A percentile compares a stretch with the other conserved stretches of the same genome.
Evolutionary conservation across 306 rosid genomes (phyloP).

Genomic region (Vigna nakashimae): DNA sequence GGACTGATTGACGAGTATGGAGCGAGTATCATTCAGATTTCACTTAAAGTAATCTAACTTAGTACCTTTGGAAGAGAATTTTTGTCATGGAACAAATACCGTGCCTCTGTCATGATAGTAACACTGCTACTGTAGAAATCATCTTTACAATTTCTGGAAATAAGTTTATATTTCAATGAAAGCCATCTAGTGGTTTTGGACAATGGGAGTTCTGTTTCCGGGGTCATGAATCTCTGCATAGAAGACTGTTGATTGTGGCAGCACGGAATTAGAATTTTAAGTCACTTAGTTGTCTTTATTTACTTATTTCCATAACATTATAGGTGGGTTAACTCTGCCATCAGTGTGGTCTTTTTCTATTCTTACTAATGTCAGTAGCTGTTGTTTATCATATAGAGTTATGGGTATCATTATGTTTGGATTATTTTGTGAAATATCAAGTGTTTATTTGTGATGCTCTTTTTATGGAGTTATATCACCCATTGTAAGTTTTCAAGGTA

Average conservation of each 20-base stretch:
- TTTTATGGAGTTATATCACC: background rate
- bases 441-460: background rate
- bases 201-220: conserved; percentile 17
- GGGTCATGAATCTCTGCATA: background rate
- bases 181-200: conserved; percentile 32
- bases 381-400: background rate
- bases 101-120: background rate
- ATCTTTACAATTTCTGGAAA: background rate
- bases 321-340: background rate
- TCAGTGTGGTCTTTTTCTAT: background rate
- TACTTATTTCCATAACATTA: background rate
- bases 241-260: background rate
- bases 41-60: background rate
- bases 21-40: conserved; percentile 12
- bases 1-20: background rate
- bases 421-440: background rate
- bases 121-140: background rate
- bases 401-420: background rate
- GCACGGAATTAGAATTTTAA: background rate
- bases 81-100: conserved; percentile 20
- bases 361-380: background rate
- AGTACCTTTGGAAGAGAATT: conserved; percentile 6
- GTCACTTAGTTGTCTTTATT: background rate
- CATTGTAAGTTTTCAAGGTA: conserved; percentile 9
- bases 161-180: background rate